These are phyloP conservation scores for Dactylonectria estremocensis DNA, from an alignment of 2,329 filamentous ascomycete species.

Conservation along the genomic window DNA sequence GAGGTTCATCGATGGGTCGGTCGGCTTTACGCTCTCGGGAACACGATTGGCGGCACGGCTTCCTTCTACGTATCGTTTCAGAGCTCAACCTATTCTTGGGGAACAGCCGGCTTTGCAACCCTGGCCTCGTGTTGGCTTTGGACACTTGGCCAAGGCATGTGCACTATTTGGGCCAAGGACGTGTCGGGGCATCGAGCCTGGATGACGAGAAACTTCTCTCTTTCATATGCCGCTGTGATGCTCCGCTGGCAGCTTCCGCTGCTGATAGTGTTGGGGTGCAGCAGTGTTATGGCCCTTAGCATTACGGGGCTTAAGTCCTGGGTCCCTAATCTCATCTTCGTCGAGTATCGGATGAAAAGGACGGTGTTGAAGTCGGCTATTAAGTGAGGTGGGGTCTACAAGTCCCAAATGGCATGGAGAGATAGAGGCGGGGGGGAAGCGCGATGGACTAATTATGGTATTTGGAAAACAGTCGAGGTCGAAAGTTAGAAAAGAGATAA, in stretches of 20 bases:
- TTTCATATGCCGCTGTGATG: not conserved
- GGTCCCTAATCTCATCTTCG: not conserved
- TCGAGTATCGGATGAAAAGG: not conserved
- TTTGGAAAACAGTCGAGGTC: too few relatives aligned
- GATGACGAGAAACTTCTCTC: slow-evolving; percentile 2
- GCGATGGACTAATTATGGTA: too few relatives aligned
- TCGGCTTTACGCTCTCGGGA: not conserved
- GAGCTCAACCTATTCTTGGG: not conserved
- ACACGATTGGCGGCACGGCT: not conserved
- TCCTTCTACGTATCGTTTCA: not conserved
- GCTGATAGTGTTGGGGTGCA: not conserved
- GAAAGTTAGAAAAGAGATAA: too few relatives aligned
- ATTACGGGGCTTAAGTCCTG: not conserved
- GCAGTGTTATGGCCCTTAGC: not conserved
- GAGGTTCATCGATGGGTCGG: not conserved
- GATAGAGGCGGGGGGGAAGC: not conserved
- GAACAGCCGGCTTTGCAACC: not conserved
- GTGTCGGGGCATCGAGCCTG: not conserved
- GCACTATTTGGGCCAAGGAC: not conserved
- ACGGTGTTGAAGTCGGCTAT: not conserved
- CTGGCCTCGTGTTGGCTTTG: not conserved
- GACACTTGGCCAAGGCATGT: not conserved
- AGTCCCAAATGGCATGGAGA: not conserved
- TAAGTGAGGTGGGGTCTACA: not conserved
- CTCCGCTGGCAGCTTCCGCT: slow-evolving; percentile 3